phyloP scores from a whole-genome alignment of 2,329 filamentous ascomycete genomes.

The Eutypa lata region DNA sequence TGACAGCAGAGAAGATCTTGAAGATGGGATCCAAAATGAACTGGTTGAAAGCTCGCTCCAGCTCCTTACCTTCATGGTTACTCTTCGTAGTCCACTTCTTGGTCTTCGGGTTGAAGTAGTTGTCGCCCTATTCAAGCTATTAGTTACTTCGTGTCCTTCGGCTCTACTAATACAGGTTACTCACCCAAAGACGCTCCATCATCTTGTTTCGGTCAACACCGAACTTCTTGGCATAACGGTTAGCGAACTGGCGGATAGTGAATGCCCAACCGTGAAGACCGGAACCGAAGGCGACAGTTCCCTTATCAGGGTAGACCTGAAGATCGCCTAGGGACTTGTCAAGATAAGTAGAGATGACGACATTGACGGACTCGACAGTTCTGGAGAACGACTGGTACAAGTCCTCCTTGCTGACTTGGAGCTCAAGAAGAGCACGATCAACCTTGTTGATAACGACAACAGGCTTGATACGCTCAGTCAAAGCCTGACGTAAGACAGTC shows the following conservation, averaged over 20 bases:
- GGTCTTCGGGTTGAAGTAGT: conserved; percentile 99
- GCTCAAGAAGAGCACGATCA: conserved; percentile 97
- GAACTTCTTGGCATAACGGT: conserved; percentile 98
- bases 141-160: conserved; percentile 10
- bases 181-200: conserved; percentile 99
- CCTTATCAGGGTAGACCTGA: conserved; percentile 97
- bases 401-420: conserved; percentile 98
- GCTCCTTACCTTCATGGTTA: conserved; percentile 78
- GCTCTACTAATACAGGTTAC: conserved; percentile 24
- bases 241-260: conserved; percentile 96
- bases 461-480: conserved; percentile 99
- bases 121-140: conserved; percentile 67
- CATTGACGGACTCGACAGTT: conserved; percentile 99
- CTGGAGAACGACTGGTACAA: conserved; percentile 99
- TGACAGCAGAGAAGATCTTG: conserved; percentile 94
- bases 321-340: conserved; percentile 97
- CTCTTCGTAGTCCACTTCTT: conserved; percentile 98
- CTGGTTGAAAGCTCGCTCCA: conserved; percentile 99
- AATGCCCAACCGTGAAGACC: conserved; percentile 99
- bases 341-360: conserved; percentile 98
- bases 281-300: conserved; percentile 98
- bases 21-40: conserved; percentile 99
- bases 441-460: conserved; percentile 99
- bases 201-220: conserved; percentile 99
- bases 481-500: conserved; percentile 97